Evolutionary conservation across 495 filamentous ascomycete genomes (phyloP), one percentile per base, ranked within the genome.

Genomic region (Thermothielavioides terrestris): DNA sequence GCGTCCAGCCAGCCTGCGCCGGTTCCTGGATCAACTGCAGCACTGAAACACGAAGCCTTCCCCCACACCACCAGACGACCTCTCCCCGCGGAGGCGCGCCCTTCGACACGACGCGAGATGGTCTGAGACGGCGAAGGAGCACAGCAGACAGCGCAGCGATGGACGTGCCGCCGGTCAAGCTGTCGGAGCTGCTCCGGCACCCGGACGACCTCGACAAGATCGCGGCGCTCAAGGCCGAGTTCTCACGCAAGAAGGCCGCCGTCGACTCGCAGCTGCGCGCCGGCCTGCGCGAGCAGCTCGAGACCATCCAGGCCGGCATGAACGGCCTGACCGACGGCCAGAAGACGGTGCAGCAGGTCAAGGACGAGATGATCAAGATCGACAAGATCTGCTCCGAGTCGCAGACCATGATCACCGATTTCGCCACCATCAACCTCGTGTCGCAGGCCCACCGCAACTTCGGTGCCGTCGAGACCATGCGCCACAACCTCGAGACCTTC

Each of bases 321-420:
- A 82, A 72, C 48, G 80, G 82, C 30, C 82, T 98, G 50, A 78
- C 77, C 34, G 88, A 95, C 67, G 89, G 88, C 42, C 89, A 95
- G 66, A 81, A 88, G 56, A 86, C 84, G 41, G 82, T 97, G 11
- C 81, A 85, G 52, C 79, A 82, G 53, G 95, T 95, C 59, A 91
- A 91, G 67, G 94, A 97, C 59, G 92, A 97, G 73, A 90, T 99
- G 76, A 85, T 89, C 74, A 92, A 92, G 68, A 96, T 99, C 65
- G 94, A 97, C 68, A 91, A 89, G 73, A 77, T 99, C 42, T 97
- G 92, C 70, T 86, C 88, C 51, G 94, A 97, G 65, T 86, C 88
- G 42, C 91, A 97, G 71, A 83, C 85, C 59, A 95, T 95, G 79
- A 95, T 97, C 49, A 80, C 83, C 50, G 92, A 97, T 70, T 99